Percentiles rank a stretch among this genome's conserved stretches.
Evolutionary conservation across 192 early-diverging fungal species (phyloP).

Genomic region (Phlyctochytrium planicorne): DNA sequence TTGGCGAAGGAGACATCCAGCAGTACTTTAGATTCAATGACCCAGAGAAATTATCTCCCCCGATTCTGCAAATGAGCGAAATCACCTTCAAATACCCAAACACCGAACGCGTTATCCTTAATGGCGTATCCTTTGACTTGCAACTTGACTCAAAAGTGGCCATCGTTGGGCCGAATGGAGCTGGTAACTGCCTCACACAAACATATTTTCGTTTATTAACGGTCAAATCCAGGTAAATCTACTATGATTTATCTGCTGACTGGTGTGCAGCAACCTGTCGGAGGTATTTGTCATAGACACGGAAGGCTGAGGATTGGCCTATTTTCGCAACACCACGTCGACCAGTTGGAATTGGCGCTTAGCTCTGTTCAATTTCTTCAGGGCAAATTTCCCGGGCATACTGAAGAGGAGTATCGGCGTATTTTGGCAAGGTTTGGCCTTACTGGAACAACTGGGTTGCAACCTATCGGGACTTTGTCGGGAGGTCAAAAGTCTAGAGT

Average conservation of each 20-base stretch:
- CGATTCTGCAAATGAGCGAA: constrained; percentile 93
- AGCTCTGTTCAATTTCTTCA: constrained; percentile 88
- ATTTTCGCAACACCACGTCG: constrained; percentile 98
- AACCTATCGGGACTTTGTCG: constrained; percentile 90
- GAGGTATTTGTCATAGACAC: constrained; percentile 84
- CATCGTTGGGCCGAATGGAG: constrained; percentile 99
- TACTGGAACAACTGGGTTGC: constrained; percentile 93
- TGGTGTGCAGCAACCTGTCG: constrained; percentile 74
- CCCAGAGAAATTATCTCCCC: constrained; percentile 92
- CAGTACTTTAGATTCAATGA: constrained; percentile 86
- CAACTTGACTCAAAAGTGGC: constrained; percentile 97
- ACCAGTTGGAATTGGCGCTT: constrained; percentile 86
- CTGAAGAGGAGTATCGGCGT: constrained; percentile 94
- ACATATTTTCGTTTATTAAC: background rate
- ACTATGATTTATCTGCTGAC: constrained; percentile 93
- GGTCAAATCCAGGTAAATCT: constrained; percentile 67
- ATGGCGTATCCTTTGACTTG: constrained; percentile 86
- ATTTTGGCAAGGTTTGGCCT: constrained; percentile 94
- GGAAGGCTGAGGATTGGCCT: constrained; percentile 90
- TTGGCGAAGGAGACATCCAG: constrained; percentile 67
- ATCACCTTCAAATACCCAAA: constrained; percentile 84
- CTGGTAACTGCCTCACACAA: constrained; percentile 52
- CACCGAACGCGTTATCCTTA: constrained; percentile 76
- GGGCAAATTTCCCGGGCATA: constrained; percentile 83
- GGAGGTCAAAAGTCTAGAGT: constrained; percentile 95